Evolutionary conservation across 208 protist genomes (phyloP).

Genomic region (Leptomonas seymouri): DNA sequence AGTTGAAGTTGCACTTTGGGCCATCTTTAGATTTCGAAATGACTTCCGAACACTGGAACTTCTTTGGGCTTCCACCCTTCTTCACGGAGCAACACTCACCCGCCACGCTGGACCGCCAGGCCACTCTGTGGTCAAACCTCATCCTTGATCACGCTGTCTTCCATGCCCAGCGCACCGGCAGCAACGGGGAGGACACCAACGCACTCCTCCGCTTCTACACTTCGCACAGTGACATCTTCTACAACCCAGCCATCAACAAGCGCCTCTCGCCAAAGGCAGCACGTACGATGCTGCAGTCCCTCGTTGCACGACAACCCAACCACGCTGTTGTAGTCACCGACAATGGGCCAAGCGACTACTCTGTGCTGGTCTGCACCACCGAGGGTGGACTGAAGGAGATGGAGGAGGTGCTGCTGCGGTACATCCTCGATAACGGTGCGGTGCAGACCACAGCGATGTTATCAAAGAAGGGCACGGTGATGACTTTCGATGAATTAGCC

Average conservation of each 20-base stretch:
- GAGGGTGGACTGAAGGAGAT: conserved; percentile 67
- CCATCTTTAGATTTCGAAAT: not conserved
- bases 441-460: conserved; percentile 82
- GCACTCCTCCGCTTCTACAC: conserved; percentile 69
- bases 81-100: conserved; percentile 81
- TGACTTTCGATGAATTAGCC: conserved; percentile 90
- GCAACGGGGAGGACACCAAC: conserved; percentile 17
- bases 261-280: conserved; percentile 58
- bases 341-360: conserved; percentile 42
- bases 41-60: conserved; percentile 70
- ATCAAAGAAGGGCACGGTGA: conserved; percentile 76
- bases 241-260: conserved; percentile 63
- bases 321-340: conserved; percentile 49
- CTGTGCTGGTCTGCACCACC: conserved; percentile 75
- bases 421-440: conserved; percentile 76
- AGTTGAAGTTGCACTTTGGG: no score
- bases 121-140: conserved; percentile 59
- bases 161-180: conserved; percentile 40
- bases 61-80: conserved; percentile 85
- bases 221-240: conserved; percentile 76
- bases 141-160: conserved; percentile 81
- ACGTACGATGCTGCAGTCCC: conserved; percentile 60
- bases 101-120: conserved; percentile 61
- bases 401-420: conserved; percentile 72
- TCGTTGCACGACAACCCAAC: conserved; percentile 64